Conservation (phyloP, 1,139 yeast genomes). For the Hemisphaericaspora lyxosophila region DNA sequence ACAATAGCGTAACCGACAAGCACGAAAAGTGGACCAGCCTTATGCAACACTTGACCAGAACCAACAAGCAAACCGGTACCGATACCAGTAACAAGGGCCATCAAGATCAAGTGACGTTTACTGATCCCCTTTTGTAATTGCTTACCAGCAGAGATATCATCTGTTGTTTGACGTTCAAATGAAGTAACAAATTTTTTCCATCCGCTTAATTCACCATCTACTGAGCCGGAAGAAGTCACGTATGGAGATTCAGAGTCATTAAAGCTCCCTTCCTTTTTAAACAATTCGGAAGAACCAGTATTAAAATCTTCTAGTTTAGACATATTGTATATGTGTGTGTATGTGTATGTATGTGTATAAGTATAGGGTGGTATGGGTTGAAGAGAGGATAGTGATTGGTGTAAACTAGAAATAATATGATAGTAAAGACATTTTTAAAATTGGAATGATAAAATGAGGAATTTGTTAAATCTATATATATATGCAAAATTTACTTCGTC, state of each 20-base stretch:
- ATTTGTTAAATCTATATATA: background rate
- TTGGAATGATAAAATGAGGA: background rate
- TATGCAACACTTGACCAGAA: conserved; percentile 31
- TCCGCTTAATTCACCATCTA: conserved; percentile 12
- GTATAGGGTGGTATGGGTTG: background rate
- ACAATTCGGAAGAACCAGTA: conserved; percentile 1
- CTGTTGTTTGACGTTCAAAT: conserved; percentile 26
- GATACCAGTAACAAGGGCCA: conserved; percentile 41
- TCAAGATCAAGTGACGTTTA: conserved; percentile 35
- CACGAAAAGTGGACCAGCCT: conserved; percentile 38
- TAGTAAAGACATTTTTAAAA: background rate
- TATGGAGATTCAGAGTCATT: conserved; percentile 14
- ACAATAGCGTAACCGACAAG: conserved; percentile 38
- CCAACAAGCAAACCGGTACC: conserved; percentile 47
- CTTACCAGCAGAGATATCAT: conserved; percentile 25
- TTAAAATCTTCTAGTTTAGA: conserved; percentile 2
- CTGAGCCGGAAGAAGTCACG: conserved; percentile 9
- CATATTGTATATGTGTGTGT: background rate
- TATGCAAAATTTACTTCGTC: background rate
- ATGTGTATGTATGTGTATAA: background rate
- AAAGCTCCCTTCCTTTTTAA: conserved; percentile 5
- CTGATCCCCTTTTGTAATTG: conserved; percentile 34
- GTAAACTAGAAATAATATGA: too few species aligned
- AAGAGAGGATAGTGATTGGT: too few species aligned
- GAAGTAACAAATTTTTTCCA: conserved; percentile 32